Base-by-base conservation (phyloP, 306 rosid genomes). In the Vigna trinervia region DNA sequence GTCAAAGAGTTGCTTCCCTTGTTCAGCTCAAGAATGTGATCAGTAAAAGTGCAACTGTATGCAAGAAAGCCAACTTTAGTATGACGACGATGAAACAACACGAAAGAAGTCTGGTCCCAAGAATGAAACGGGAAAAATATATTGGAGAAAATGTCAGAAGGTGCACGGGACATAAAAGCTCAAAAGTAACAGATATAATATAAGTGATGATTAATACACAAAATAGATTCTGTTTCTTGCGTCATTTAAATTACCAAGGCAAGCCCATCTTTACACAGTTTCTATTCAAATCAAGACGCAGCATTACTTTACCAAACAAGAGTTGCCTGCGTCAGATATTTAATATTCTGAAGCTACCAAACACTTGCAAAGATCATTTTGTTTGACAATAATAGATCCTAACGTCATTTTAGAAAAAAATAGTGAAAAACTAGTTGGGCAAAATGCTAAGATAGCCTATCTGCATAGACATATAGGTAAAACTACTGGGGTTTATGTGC, bases 31-130 rank as follows among this genome's bases (percentile, higher is more conserved):
- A 36, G 81, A 12, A 89, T 79, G 87, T 92, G 99, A 78, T 91
- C 96, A 10, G 80, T 84, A 84, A 92, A 92, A 69, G 85, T 87
- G 88, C 92, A 88, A 80, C 99, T 92, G 91, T 87, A 75, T 64
- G 64, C 56, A 83, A 76, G 74, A 82, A 51, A 84, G 80, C 15
- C 53, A 66, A 73, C 6, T 64, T 85, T 62, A 79, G 86, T 79
- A 68, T 50, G 43, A 51, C 57, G 34, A 69, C n/a, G 39, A 75
- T 6, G 15, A 15, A 15, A 62, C 41, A 60, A 14, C 4, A 28
- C 28, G 28, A 28, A 28, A 6, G 1, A 60, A 60, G 2, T 4
- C 19, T 30, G 5, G 15, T 60, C 66, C 43, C 50, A 38, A 8
- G 48, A 22, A 36, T 28, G 62, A 68, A 71, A 47, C 26, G 10